Percentiles rank a stretch among this genome's conserved stretches.
Evolutionary conservation across 176 grass and related monocot species (phyloP).

Genomic region (Carex littledalei): DNA sequence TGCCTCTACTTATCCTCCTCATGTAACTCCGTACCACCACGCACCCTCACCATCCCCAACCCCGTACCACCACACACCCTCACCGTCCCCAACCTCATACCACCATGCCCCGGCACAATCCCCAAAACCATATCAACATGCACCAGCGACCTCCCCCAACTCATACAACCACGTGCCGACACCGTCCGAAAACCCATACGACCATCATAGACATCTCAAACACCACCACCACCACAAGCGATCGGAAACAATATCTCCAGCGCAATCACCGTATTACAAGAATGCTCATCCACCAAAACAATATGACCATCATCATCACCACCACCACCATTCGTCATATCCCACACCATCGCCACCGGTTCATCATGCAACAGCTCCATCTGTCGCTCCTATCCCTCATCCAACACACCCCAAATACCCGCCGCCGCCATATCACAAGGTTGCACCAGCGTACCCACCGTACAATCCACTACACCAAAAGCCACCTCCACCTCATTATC

Average conservation of each 20-base stretch:
- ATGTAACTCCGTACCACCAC: neutral
- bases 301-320: slow-evolving; percentile 34
- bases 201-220: neutral
- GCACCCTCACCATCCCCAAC: neutral
- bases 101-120: slow-evolving; percentile 11
- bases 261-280: slow-evolving; percentile 15
- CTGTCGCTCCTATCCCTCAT: neutral
- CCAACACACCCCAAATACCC: slow-evolving; percentile 12
- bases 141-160: neutral
- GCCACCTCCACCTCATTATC: no score
- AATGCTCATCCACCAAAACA: slow-evolving; percentile 2
- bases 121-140: neutral
- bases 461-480: neutral
- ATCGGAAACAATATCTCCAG: neutral
- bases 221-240: slow-evolving; percentile 7
- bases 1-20: neutral
- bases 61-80: neutral
- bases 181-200: neutral
- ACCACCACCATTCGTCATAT: neutral
- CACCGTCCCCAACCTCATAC: neutral
- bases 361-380: neutral
- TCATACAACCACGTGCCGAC: neutral
- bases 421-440: neutral
- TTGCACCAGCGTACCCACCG: slow-evolving; percentile 1
- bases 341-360: neutral